Percentiles rank a stretch among this genome's conserved stretches.
Conservation (phyloP, 1,284 basidiomycete species). For the Entoloma clypeatum region DNA sequence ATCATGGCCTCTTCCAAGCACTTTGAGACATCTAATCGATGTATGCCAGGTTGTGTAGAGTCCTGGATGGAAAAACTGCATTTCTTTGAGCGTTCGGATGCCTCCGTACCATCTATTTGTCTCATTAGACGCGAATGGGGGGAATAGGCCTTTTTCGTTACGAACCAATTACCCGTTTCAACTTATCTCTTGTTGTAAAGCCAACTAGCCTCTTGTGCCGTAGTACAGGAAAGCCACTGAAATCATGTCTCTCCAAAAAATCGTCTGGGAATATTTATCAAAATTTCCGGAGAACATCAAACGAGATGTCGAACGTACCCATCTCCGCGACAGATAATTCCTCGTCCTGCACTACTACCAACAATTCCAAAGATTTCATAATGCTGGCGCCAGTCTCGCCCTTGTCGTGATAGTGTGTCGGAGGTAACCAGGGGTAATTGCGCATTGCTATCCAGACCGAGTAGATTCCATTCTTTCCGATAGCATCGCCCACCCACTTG, state of each 20-base stretch:
- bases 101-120: too few relatives aligned
- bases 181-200: slow-evolving; percentile 54
- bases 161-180: slow-evolving; percentile 49
- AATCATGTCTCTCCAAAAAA: slow-evolving; percentile 41
- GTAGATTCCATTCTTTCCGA: slow-evolving; percentile 72
- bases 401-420: slow-evolving; percentile 61
- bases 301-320: slow-evolving; percentile 28
- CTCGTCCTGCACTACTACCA: slow-evolving; percentile 52
- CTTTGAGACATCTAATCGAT: slow-evolving; percentile 44
- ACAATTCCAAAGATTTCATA: slow-evolving; percentile 52
- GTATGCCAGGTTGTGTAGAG: slow-evolving; percentile 22
- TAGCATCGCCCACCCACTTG: slow-evolving; percentile 73
- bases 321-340: slow-evolving; percentile 45
- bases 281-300: not conserved
- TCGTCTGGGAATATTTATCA: slow-evolving; percentile 22
- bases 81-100: slow-evolving; percentile 27
- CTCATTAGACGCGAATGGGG: too few relatives aligned
- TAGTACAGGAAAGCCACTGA: slow-evolving; percentile 63
- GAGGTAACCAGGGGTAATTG: slow-evolving; percentile 72
- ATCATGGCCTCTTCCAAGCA: slow-evolving; percentile 57
- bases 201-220: slow-evolving; percentile 50
- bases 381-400: slow-evolving; percentile 59
- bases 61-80: slow-evolving; percentile 38
- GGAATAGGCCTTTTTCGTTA: slow-evolving; percentile 3
- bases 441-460: slow-evolving; percentile 70